Evolutionary conservation across 805 yeast species (phyloP), one percentile per base, ranked within the genome.

Genomic region (Saccharomyces eubayanus): DNA sequence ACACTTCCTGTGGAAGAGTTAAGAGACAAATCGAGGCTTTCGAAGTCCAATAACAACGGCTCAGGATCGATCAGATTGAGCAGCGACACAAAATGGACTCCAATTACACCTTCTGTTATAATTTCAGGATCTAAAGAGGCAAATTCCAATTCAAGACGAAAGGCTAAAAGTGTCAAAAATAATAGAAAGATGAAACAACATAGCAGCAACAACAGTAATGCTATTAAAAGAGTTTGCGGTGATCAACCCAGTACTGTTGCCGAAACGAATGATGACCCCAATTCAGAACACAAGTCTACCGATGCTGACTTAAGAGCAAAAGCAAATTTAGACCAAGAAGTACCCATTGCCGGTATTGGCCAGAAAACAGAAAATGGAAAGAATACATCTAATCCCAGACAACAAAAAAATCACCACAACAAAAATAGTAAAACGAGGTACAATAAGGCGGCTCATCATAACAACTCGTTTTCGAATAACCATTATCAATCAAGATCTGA

Each of bases 31-130:
- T 16, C 43, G 20, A 36, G 9, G 43, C 10, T 21, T n/a, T 16
- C 21, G 16, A 36, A 36, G 43, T 21, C 43, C 5, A 36, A 16
- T 16, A 49, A 28, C 9, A 31, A 14, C 8, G 21, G 43, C 16
- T n/a, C 43, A 9, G 43, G 43, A 4, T 36, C 43, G 16, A 36
- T 36, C 12, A 36, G 5, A 36, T 16, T 36, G 8, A 69, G 70
- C 14, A 82, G 83, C 53, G 82, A 79, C 62, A 85, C 81, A 62
- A 84, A 84, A 64, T 83, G 87, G 87, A 77, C 82, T 43, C 87
- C 87, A 9, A 79, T 77, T 66, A 76, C 80, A 58, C 84, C 80
- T 28, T 68, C 78, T 46, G 78, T 77, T 49, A 76, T 75, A 31
- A 69, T 77, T 46, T 72, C 62, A 12, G 59, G 59, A 20, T 57